Evolutionary conservation across 1,139 yeast species (phyloP), one percentile per base, ranked within the genome.

Genomic region (Pichia inconspicua): DNA sequence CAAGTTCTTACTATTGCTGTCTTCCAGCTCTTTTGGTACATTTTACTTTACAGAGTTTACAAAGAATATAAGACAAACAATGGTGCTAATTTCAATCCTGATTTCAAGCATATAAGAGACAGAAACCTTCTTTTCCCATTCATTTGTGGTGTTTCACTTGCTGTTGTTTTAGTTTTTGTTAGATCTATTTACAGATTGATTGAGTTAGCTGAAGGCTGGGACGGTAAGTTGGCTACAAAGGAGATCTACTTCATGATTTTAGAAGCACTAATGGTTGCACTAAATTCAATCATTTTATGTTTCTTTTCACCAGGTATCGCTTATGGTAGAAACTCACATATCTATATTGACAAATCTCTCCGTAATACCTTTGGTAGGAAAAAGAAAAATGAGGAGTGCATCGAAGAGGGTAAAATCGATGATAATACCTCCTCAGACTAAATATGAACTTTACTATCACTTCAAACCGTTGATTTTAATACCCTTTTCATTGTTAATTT

Each of bases 101-200:
- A 67, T 25, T 80, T 67, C 57, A 61, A 58, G 0, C 55, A 62
- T 10, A 63, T 81, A 40, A 70, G 89, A 44, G 51, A 55, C 2
- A 54, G 70, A 22, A 65, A 53, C 51, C 64, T 70, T 41, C 76
- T 82, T 55, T 61, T 65, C 15, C 73, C 66, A 48, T 78, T 77
- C 60, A 80, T 84, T 1, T 51, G 70, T 35, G 82, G 75, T 1
- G 64, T 82, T 17, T 69, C 82, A 0, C 44, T 69, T 10, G 72
- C 85, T 1, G 82, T 83, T 2, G 31, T 82, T 10, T 74, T 77
- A 12, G 73, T 88, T 40, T 84, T 77, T 58, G 73, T 79, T 46
- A 78, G 97, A 65, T 85, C 94, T 63, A 71, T 84, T 38, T 90
- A 87, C 66, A 77, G 97, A 66, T 80, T 88, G 47, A 77, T 80